Evolutionary conservation across 805 yeast genomes (phyloP).

Genomic region (Kluyveromyces wickerhamii): DNA sequence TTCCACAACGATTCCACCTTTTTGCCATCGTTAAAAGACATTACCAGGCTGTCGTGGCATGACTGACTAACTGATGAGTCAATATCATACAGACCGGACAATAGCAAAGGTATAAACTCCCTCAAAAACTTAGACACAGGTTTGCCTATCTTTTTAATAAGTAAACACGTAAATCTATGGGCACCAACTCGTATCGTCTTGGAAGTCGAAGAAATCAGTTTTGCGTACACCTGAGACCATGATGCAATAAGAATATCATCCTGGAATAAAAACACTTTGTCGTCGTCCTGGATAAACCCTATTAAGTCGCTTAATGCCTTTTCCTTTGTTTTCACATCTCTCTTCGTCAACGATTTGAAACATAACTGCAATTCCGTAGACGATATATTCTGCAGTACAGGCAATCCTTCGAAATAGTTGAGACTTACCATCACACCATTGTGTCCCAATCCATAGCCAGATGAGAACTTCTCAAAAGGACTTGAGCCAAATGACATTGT

Average conservation of each 20-base stretch:
- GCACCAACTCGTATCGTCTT: slow-evolving; percentile 52
- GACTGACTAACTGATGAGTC: slow-evolving; percentile 54
- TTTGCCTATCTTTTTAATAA: slow-evolving; percentile 46
- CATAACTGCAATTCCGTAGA: slow-evolving; percentile 40
- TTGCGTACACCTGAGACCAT: slow-evolving; percentile 80
- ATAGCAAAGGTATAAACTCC: slow-evolving; percentile 65
- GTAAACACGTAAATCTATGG: slow-evolving; percentile 56
- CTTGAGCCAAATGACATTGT: slow-evolving; percentile 28
- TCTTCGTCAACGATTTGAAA: slow-evolving; percentile 71
- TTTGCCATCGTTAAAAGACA: slow-evolving; percentile 48
- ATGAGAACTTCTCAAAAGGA: slow-evolving; percentile 20
- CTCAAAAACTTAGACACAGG: slow-evolving; percentile 56
- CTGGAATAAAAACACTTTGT: slow-evolving; percentile 20
- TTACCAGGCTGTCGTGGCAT: slow-evolving; percentile 39
- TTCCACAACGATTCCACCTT: slow-evolving; percentile 54
- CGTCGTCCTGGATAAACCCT: slow-evolving; percentile 23
- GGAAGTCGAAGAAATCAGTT: slow-evolving; percentile 64
- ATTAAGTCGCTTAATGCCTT: slow-evolving; percentile 58
- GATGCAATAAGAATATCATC: slow-evolving; percentile 51
- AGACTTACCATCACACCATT: slow-evolving; percentile 51
- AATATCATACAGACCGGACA: slow-evolving; percentile 62
- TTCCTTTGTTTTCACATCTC: slow-evolving; percentile 79
- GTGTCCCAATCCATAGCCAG: slow-evolving; percentile 32
- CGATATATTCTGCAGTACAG: slow-evolving; percentile 41
- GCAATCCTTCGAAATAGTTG: slow-evolving; percentile 69